Evolutionary conservation across 495 filamentous ascomycete genomes (phyloP).

Genomic region (Darksidea phi): DNA sequence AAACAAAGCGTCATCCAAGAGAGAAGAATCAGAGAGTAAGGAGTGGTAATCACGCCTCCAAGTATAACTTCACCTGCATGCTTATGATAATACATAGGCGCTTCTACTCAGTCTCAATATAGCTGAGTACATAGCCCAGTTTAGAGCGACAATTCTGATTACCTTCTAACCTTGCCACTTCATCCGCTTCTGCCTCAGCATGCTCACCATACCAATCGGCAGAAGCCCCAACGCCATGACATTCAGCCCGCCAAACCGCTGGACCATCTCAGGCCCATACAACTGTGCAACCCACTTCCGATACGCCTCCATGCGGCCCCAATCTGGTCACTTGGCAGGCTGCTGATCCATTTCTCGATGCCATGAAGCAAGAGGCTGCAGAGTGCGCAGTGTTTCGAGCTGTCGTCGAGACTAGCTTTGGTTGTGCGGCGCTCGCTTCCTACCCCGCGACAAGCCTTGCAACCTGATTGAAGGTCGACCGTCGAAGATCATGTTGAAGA

Average conservation of each 20-base stretch:
- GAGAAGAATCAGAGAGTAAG: no score
- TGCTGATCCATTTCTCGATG: no score
- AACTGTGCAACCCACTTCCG: conserved; percentile 62
- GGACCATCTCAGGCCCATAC: conserved; percentile 59
- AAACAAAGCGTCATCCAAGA: background rate
- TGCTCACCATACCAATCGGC: conserved; percentile 65
- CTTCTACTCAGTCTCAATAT: background rate
- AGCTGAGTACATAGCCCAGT: background rate
- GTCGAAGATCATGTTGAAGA: no score
- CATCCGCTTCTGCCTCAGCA: conserved; percentile 58
- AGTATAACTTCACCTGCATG: no score
- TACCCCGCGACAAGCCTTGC: no score
- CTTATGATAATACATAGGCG: background rate
- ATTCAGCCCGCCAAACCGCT: conserved; percentile 59
- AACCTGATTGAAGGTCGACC: no score
- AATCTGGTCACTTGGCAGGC: conserved; percentile 27
- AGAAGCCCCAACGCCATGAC: conserved; percentile 61
- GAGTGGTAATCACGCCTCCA: no score
- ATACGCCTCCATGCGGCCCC: conserved; percentile 54
- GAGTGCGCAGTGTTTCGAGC: no score
- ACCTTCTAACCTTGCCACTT: conserved; percentile 53
- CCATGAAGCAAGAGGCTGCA: no score
- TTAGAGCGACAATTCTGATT: background rate
- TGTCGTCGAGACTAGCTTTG: no score
- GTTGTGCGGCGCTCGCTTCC: no score